A percentile compares a stretch with the other conserved stretches of the same genome.
phyloP scores from a whole-genome alignment of 2,329 filamentous ascomycete genomes.

The Ceratocystis cacaofunesta region DNA sequence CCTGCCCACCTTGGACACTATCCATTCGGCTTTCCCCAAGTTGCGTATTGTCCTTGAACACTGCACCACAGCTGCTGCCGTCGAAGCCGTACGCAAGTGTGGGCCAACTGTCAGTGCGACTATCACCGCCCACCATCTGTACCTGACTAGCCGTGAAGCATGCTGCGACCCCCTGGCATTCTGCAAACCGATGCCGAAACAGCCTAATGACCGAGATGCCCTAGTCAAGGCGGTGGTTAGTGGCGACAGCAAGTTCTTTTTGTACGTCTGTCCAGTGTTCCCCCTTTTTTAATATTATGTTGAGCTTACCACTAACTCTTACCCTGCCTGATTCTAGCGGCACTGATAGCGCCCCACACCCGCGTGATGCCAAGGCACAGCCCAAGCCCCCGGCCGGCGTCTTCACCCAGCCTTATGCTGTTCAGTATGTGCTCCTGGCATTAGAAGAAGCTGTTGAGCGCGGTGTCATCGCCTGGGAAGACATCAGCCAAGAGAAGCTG shows the following conservation, averaged over 20 bases:
- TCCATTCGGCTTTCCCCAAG: constrained; percentile 62
- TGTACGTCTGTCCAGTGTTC: constrained; percentile 33
- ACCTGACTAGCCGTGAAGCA: constrained; percentile 58
- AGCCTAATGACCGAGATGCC: constrained; percentile 55
- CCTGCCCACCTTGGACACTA: constrained; percentile 58
- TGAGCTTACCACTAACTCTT: neutral
- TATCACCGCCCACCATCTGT: constrained; percentile 78
- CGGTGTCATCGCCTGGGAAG: constrained; percentile 34
- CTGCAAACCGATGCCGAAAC: constrained; percentile 66
- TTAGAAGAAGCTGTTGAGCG: constrained; percentile 46
- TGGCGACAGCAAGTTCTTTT: constrained; percentile 54
- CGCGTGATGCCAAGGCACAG: constrained; percentile 40
- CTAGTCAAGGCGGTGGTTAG: constrained; percentile 49
- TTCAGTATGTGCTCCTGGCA: constrained; percentile 46
- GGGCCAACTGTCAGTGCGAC: constrained; percentile 63
- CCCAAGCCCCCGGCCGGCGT: constrained; percentile 55
- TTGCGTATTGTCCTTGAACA: constrained; percentile 64
- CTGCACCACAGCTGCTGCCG: constrained; percentile 69
- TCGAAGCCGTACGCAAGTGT: constrained; percentile 62
- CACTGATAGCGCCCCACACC: constrained; percentile 52
- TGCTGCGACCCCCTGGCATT: constrained; percentile 46
- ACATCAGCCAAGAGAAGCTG: constrained; percentile 41
- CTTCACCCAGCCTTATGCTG: constrained; percentile 61
- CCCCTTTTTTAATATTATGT: neutral
- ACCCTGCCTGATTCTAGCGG: constrained; percentile 23